Evolutionary conservation across 352 stramenopile genomes (phyloP).

Genomic region (Globisporangium abappressorium): DNA sequence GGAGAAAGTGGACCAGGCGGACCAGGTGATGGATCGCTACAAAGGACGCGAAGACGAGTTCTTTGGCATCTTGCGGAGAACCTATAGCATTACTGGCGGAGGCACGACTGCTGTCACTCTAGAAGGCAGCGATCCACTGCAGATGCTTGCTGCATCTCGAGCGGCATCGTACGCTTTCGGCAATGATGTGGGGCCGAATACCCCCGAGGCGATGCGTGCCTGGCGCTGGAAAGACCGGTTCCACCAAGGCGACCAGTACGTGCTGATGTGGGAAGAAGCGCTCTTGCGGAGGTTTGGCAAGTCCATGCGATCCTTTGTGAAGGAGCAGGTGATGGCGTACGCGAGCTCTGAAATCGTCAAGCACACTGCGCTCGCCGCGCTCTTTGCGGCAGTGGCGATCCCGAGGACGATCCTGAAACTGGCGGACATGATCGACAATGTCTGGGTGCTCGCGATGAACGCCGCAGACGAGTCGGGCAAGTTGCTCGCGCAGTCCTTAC

Average conservation of each 20-base stretch:
- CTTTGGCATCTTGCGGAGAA: slow-evolving; percentile 65
- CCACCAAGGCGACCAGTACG: slow-evolving; percentile 80
- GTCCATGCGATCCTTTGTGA: slow-evolving; percentile 77
- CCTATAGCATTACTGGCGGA: slow-evolving; percentile 34
- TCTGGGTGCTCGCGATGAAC: slow-evolving; percentile 84
- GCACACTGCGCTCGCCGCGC: slow-evolving; percentile 64
- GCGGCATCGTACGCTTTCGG: slow-evolving; percentile 8
- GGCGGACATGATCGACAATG: slow-evolving; percentile 81
- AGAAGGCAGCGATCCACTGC: slow-evolving; percentile 38
- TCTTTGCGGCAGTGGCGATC: slow-evolving; percentile 75
- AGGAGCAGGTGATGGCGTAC: slow-evolving; percentile 61
- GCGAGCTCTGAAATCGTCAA: slow-evolving; percentile 74
- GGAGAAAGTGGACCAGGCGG: slow-evolving; percentile 77
- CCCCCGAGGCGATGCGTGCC: slow-evolving; percentile 35
- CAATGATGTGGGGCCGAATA: not conserved
- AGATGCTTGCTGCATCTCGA: slow-evolving; percentile 27
- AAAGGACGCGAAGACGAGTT: slow-evolving; percentile 83
- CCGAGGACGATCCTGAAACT: slow-evolving; percentile 66
- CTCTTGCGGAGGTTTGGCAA: slow-evolving; percentile 71
- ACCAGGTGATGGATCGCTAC: slow-evolving; percentile 79
- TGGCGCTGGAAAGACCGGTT: slow-evolving; percentile 87
- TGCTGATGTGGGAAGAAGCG: slow-evolving; percentile 74
- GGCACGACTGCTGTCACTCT: slow-evolving; percentile 9
- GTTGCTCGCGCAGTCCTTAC: slow-evolving; percentile 66
- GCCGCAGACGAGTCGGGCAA: slow-evolving; percentile 66